Conservation (phyloP, 805 yeast species). For the Nakazawaea wyomingensis region DNA sequence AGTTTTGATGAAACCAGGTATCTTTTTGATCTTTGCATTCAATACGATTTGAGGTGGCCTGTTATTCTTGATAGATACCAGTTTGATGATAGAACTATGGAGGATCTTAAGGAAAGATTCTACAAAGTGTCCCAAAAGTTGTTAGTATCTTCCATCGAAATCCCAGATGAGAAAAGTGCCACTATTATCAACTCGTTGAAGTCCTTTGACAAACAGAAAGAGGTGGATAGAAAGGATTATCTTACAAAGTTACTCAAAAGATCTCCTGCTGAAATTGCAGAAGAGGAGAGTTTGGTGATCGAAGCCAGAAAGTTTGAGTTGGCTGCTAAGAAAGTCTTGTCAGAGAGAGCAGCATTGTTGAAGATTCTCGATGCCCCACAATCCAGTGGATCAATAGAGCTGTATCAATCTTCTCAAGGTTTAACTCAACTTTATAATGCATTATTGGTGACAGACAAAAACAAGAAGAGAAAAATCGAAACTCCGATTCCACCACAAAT, state of each 20-base stretch:
- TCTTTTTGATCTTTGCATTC: slow-evolving; percentile 63
- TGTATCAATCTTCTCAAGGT: slow-evolving; percentile 82
- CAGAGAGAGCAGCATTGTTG: slow-evolving; percentile 75
- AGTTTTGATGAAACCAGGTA: slow-evolving; percentile 70
- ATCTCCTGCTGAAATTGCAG: slow-evolving; percentile 95
- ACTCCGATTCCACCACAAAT: slow-evolving; percentile 54
- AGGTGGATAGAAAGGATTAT: slow-evolving; percentile 75
- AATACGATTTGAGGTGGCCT: slow-evolving; percentile 64
- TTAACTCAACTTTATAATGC: slow-evolving; percentile 79
- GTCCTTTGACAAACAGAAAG: slow-evolving; percentile 64
- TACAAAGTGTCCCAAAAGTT: slow-evolving; percentile 62
- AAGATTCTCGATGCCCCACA: slow-evolving; percentile 86
- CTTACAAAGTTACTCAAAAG: slow-evolving; percentile 70
- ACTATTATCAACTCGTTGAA: slow-evolving; percentile 54
- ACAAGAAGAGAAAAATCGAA: slow-evolving; percentile 47
- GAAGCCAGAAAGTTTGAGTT: slow-evolving; percentile 91
- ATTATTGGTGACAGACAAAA: slow-evolving; percentile 64
- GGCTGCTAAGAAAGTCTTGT: slow-evolving; percentile 82
- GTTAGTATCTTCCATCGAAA: slow-evolving; percentile 34
- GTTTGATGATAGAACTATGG: slow-evolving; percentile 45
- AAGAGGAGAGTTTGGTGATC: slow-evolving; percentile 89
- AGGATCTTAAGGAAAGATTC: slow-evolving; percentile 80
- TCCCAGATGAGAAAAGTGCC: slow-evolving; percentile 36
- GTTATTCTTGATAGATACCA: slow-evolving; percentile 59
- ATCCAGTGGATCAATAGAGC: slow-evolving; percentile 66